Evolutionary conservation across 164 flowering plant species (phyloP).

Genomic region (Buxus sempervirens): DNA sequence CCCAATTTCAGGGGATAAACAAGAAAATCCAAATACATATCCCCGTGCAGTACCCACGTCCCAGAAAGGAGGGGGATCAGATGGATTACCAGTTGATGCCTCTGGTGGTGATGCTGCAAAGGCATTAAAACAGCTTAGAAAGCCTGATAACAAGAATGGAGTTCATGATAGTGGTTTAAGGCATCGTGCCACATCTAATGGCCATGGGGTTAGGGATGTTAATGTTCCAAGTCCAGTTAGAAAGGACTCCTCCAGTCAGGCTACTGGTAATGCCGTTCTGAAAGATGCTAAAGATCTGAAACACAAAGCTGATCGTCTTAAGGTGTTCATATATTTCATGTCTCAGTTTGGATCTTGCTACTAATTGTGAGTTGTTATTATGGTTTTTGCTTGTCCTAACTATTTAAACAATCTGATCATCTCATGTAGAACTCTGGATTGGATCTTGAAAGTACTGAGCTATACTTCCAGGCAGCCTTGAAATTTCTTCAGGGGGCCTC

Average conservation of each 20-base stretch:
- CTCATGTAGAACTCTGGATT: slow-evolving; percentile 57
- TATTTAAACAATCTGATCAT: slow-evolving; percentile 1
- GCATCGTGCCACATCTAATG: slow-evolving; percentile 37
- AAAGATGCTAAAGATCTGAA: slow-evolving; percentile 92
- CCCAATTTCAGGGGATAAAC: slow-evolving; percentile 37
- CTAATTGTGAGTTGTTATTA: slow-evolving; percentile 5
- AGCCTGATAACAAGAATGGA: slow-evolving; percentile 45
- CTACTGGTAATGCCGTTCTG: slow-evolving; percentile 51
- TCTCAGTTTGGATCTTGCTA: background rate
- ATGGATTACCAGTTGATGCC: slow-evolving; percentile 28
- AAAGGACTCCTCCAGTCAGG: slow-evolving; percentile 65
- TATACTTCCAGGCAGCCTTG: slow-evolving; percentile 85
- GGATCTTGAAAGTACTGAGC: slow-evolving; percentile 47
- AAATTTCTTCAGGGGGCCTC: slow-evolving; percentile 90
- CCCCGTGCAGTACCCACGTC: slow-evolving; percentile 24
- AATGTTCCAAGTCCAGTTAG: slow-evolving; percentile 66
- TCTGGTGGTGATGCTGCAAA: slow-evolving; percentile 34
- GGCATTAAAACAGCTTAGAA: slow-evolving; percentile 33
- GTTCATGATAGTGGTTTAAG: slow-evolving; percentile 26
- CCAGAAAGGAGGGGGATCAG: slow-evolving; percentile 38
- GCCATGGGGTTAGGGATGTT: slow-evolving; percentile 36
- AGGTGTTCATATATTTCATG: slow-evolving; percentile 37
- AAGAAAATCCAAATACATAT: slow-evolving; percentile 22
- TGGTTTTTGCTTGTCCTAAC: slow-evolving; percentile 7
- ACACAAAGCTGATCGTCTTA: slow-evolving; percentile 85